phyloP scores from a whole-genome alignment of 805 yeast species.

The Wickerhamiella kurtzmanii region DNA sequence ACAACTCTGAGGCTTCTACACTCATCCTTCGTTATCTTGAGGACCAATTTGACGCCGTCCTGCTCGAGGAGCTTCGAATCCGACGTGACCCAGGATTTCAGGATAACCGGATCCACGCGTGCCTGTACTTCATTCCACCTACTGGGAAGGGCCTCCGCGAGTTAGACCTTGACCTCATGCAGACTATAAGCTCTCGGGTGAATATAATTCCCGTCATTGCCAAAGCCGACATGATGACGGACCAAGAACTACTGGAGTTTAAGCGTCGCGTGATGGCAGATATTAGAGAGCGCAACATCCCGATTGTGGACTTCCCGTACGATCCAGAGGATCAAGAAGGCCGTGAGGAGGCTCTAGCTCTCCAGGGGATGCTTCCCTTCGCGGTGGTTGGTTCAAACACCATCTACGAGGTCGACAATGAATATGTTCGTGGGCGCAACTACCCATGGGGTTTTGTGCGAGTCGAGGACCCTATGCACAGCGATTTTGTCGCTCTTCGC shows the following conservation, averaged over 20 bases:
- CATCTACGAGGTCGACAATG: constrained; percentile 28
- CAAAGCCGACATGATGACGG: constrained; percentile 67
- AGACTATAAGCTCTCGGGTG: constrained; percentile 51
- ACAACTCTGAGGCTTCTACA: constrained; percentile 37
- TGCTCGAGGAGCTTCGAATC: constrained; percentile 79
- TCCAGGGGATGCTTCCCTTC: constrained; percentile 45
- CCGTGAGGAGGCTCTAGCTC: constrained; percentile 24
- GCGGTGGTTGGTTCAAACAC: constrained; percentile 42
- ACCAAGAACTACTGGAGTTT: constrained; percentile 39
- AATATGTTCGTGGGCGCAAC: constrained; percentile 35
- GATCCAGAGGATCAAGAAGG: constrained; percentile 42
- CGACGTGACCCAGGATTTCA: constrained; percentile 66
- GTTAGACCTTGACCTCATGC: constrained; percentile 62
- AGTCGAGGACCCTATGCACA: constrained; percentile 29
- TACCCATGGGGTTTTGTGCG: constrained; percentile 60
- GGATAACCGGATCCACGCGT: constrained; percentile 71
- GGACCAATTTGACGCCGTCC: constrained; percentile 49
- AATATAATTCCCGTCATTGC: constrained; percentile 75
- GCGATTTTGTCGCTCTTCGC: constrained; percentile 35
- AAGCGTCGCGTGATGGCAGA: constrained; percentile 45
- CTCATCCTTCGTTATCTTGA: constrained; percentile 48
- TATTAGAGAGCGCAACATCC: constrained; percentile 43
- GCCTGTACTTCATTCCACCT: constrained; percentile 60
- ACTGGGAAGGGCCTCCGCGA: constrained; percentile 42
- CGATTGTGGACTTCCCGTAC: constrained; percentile 59